Base-by-base conservation (phyloP, 2,329 filamentous ascomycete species). In the Talaromyces marneffei region DNA sequence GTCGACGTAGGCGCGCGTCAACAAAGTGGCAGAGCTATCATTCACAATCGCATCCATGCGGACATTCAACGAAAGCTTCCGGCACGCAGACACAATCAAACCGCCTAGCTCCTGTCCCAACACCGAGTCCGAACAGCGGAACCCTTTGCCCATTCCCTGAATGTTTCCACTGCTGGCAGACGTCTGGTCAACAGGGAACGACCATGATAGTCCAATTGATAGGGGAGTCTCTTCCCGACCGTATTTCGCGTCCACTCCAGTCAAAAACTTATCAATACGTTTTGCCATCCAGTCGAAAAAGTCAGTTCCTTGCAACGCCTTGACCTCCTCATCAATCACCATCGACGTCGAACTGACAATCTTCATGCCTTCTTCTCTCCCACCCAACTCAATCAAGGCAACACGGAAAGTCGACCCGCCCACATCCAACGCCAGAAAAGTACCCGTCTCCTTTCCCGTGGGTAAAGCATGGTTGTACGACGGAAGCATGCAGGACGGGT, bases 221-320 rank as follows among this genome's bases (percentile, higher is more conserved):
- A 87, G 72, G 10, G 75, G 77, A 3, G 71, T 70, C 14, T 67
- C 64, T 48, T 69, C 71, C 6, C 74, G 70, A 18, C 72, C 73
- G 46, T 75, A 78, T 59, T 78, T 75, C 31, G 77, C 72, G 23
- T 72, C 66, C 67, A 75, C 71, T 63, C 73, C 64, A 69, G 71
- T 71, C 53, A 87, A 73, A 71, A 83, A 83, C 8, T 80, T 77
- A 46, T 80, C 78, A 61, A 88, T 86, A 63, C 81, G 80, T 53
- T 77, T 77, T 5, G 85, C 85, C 81, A 88, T 86, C 85, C 85
- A 88, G 69, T 86, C 84, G 69, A 87, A 88, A 70, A 88, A 87
- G 1, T 77, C 75, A 25, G 77, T 78, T 1, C 84, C 85, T 61
- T 79, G 75, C 62, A 87, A 72, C 50, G 78, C 72, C 57, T 84